Percentiles rank a stretch among this genome's conserved stretches.
phyloP scores from a whole-genome alignment of 495 filamentous ascomycete species.

The Penicillium crystallinum region DNA sequence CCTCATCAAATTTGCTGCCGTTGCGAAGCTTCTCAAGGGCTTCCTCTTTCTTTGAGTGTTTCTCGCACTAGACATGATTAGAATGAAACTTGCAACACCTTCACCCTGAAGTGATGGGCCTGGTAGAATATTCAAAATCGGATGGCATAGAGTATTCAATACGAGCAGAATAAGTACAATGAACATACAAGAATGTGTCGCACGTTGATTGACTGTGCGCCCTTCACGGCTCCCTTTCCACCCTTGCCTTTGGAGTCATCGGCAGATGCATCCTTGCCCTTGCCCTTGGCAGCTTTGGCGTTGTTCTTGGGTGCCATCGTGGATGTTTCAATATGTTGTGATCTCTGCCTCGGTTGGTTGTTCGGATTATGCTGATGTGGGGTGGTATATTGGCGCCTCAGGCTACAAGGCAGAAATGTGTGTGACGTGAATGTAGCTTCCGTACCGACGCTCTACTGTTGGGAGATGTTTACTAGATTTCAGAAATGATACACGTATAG shows the following conservation, averaged over 20 bases:
- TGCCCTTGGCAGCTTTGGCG: conserved; percentile 35
- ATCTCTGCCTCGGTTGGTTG: neutral
- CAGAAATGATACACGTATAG: no score
- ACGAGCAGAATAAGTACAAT: neutral
- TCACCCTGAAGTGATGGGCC: neutral
- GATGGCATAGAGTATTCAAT: neutral
- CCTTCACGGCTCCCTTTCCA: conserved; percentile 53
- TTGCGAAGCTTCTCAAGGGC: conserved; percentile 70
- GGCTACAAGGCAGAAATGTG: conserved; percentile 5
- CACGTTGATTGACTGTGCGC: conserved; percentile 75
- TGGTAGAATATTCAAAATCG: neutral
- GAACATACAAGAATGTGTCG: conserved; percentile 75
- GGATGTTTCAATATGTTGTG: neutral
- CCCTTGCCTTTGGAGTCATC: conserved; percentile 38
- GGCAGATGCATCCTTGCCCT: conserved; percentile 46
- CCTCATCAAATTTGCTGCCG: conserved; percentile 82
- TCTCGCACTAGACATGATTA: conserved; percentile 61
- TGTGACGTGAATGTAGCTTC: conserved; percentile 1
- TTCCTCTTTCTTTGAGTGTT: conserved; percentile 83
- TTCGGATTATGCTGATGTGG: neutral
- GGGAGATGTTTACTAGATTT: no score
- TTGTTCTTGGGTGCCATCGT: conserved; percentile 55
- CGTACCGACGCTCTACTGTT: neutral
- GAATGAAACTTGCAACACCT: neutral
- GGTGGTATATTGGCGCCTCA: conserved; percentile 4